Conservation (phyloP, 768 basidiomycete species). For the Rhizopogon rudus region DNA sequence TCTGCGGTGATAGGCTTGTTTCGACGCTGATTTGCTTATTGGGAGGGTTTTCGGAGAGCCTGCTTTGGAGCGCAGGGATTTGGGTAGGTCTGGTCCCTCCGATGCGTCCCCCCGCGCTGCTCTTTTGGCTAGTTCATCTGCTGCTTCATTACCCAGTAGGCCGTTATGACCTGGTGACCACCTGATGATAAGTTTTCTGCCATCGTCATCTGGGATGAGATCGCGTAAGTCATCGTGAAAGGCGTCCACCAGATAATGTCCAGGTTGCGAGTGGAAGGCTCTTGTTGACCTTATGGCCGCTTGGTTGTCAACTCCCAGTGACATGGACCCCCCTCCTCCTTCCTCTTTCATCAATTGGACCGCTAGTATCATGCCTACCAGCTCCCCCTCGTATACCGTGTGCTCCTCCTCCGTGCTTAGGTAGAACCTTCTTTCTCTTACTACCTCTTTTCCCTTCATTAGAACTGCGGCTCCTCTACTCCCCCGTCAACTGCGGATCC, state of each 20-base stretch:
- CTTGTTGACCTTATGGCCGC: conserved; percentile 1
- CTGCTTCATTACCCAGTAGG: conserved; percentile 21
- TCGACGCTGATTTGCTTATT: conserved; percentile 3
- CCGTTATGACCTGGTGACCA: conserved; percentile 24
- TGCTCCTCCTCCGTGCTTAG: too few species aligned
- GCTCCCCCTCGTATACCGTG: too few species aligned
- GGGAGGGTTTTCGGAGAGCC: neutral
- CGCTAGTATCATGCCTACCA: too few species aligned
- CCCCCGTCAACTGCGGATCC: too few species aligned
- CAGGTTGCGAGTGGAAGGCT: neutral
- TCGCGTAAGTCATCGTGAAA: neutral
- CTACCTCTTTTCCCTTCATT: too few species aligned
- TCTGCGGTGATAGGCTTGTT: neutral
- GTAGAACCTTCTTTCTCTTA: too few species aligned
- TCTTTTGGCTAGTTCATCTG: conserved; percentile 17
- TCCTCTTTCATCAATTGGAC: too few species aligned
- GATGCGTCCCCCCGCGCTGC: conserved; percentile 10
- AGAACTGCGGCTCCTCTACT: too few species aligned
- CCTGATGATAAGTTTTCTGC: neutral
- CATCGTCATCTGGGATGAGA: neutral
- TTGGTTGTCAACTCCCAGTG: conserved; percentile 3
- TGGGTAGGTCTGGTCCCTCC: neutral
- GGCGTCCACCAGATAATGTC: neutral
- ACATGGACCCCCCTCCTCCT: neutral
- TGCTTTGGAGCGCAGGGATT: neutral